These are phyloP conservation scores for Geotrichum bryndzae DNA, from an alignment of 1,139 yeast species.

Conservation along the genomic window DNA sequence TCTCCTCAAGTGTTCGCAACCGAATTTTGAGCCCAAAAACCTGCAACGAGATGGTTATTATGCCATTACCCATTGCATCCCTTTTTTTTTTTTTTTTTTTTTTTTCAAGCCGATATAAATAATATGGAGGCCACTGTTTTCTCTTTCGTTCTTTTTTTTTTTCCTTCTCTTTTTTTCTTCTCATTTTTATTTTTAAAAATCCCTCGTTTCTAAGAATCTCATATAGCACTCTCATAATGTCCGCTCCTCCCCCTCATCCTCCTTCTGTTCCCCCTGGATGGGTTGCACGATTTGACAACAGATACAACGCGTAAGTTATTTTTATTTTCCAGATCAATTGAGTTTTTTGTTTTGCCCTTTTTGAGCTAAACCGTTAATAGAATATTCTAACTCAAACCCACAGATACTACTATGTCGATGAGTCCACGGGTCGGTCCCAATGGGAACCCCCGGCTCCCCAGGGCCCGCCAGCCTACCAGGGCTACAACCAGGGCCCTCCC, in stretches of 20 bases:
- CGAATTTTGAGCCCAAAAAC: not conserved
- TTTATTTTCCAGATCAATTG: not conserved
- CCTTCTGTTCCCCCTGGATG: conserved; percentile 74
- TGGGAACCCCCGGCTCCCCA: conserved; percentile 60
- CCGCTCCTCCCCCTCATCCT: conserved; percentile 20
- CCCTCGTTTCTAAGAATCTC: not conserved
- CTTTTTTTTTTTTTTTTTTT: not conserved
- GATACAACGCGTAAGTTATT: conserved; percentile 50
- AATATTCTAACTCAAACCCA: conserved; percentile 6
- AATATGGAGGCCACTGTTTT: not conserved
- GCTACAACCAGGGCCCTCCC: conserved; percentile 17
- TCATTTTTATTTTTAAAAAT: not conserved
- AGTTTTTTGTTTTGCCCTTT: conserved; percentile 41
- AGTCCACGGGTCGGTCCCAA: conserved; percentile 69
- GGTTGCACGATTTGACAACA: conserved; percentile 79
- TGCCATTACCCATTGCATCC: not conserved
- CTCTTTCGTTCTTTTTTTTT: not conserved
- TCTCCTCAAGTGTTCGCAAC: not conserved
- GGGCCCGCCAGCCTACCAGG: conserved; percentile 25
- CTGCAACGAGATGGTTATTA: not conserved
- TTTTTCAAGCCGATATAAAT: not conserved
- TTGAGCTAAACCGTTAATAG: too few species aligned
- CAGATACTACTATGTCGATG: conserved; percentile 54
- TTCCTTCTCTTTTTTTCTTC: not conserved
- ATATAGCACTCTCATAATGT: not conserved